phyloP scores from a whole-genome alignment of 176 grass and related monocot genomes.

The Tillandsia fasciculata region DNA sequence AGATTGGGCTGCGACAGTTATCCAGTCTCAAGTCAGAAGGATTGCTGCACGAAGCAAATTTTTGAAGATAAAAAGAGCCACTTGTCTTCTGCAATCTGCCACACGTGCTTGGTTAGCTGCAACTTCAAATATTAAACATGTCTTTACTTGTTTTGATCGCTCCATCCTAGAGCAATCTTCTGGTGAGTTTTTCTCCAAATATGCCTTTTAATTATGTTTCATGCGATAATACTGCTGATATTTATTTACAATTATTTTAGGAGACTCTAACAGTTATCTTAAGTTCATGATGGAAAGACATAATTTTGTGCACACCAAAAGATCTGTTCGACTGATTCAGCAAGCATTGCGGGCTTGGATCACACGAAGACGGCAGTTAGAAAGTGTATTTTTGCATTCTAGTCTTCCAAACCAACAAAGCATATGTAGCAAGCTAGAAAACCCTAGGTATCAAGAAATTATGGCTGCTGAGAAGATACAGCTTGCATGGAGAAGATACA shows the following conservation, averaged over 20 bases:
- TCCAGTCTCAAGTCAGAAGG: slow-evolving; percentile 33
- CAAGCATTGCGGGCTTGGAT: slow-evolving; percentile 39
- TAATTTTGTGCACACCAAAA: slow-evolving; percentile 45
- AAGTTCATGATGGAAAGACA: slow-evolving; percentile 44
- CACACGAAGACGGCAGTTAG: slow-evolving; percentile 15
- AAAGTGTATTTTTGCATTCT: slow-evolving; percentile 15
- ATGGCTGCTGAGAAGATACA: slow-evolving; percentile 48
- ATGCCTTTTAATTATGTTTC: slow-evolving; percentile 1
- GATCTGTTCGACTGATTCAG: slow-evolving; percentile 36
- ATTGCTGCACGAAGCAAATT: slow-evolving; percentile 31
- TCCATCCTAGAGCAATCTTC: slow-evolving; percentile 4
- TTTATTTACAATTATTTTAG: slow-evolving; percentile 22
- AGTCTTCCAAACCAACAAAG: slow-evolving; percentile 1
- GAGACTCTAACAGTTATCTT: slow-evolving; percentile 21
- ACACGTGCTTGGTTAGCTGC: slow-evolving; percentile 32
- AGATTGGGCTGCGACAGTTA: slow-evolving; percentile 38
- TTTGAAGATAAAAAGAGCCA: slow-evolving; percentile 29
- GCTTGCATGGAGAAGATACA: slow-evolving; percentile 36
- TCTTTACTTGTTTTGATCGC: not conserved
- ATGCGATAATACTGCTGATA: slow-evolving; percentile 2
- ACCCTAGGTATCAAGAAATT: slow-evolving; percentile 16
- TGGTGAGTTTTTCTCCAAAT: slow-evolving; percentile 22
- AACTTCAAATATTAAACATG: slow-evolving; percentile 8
- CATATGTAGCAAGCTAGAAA: slow-evolving; percentile 8
- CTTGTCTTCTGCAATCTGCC: slow-evolving; percentile 36